Base-by-base conservation (phyloP, 345 rosid species). In the Lepidium africanum region DNA sequence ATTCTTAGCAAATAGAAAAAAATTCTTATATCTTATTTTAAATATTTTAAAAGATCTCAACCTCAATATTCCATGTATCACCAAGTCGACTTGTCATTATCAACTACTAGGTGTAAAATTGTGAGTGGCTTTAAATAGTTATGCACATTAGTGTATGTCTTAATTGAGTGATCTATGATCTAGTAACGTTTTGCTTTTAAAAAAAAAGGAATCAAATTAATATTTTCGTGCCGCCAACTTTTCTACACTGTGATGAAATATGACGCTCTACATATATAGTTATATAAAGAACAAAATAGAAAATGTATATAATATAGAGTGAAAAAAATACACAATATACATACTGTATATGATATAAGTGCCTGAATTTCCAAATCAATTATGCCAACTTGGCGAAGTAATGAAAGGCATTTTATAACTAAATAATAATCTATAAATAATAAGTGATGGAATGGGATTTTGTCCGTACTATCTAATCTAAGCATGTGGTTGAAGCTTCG, bases 401-500 rank as follows among this genome's bases (percentile, higher is more conserved):
- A 46, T 21, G 19, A 62, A 46, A 58, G 35, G 3, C 55, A 56
- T 67, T 48, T 69, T 51, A 42, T 41, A 13, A 45, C 46, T 58
- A 52, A 59, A 62, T 54, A 63, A 54, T 25, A 49, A 7, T 63
- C 25, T 23, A 36, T 46, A 17, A 46, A 13, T 39, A 30, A 19
- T 53, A n/a, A 38, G 64, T 38, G 70, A 37, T 47, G 76, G 58
- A 37, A 72, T 55, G 58, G 10, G 52, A 38, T 38, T 63, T 72
- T 72, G 76, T 55, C 65, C 59, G 43, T 56, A 53, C 21, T 72
- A 47, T 46, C 54, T n/a, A 10, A 59, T 36, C 51, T 19, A 47
- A 64, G 71, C 61, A 73, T 65, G 67, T 65, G 61, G 67, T 51
- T 65, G 67, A 65, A 42, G 67, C 72, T 73, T 73, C 62, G 48